Base-by-base conservation (phyloP, 768 basidiomycete genomes). In the Mycena venus region DNA sequence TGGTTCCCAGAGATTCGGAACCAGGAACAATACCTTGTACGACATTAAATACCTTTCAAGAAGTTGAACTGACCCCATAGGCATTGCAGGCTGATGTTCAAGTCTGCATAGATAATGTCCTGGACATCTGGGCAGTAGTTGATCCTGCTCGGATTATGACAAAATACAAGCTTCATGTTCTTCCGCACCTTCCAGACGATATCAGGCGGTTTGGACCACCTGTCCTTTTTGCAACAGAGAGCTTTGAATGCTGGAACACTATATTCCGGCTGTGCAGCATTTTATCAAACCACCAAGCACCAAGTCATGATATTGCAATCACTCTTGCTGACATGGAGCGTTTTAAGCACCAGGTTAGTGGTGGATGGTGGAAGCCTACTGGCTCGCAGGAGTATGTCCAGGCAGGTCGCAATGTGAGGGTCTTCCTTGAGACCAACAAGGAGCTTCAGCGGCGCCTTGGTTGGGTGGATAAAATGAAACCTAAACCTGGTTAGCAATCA, bases 131-230 rank as follows among this genome's bases (percentile, higher is more conserved):
- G 59, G 78, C 78, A 1, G 42, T 11, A 0, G 58, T 82, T 15
- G 84, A 84, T 64, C 80, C 82, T 1, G 11, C 58, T 0, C 69
- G 75, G 2, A 83, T 84, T 21, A 7, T 80, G 14, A 44, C 40
- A 9, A 62, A 62, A 31, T 32, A 29, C 40, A 62, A 62, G 42
- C 31, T 62, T 8, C 40, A 62, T 44, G 40, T 44, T 21, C 38
- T 62, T 2, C 25, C 40, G 2, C 61, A 62, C n/a, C 61, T 62
- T 23, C 38, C 42, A 23, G 61, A 62, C n/a, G 61, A 62, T 62
- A 29, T 62, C 11, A 38, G 27, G 8, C 61, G 61, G 3, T 62
- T 62, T n/a, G 61, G 61, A 8, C 61, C 61, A 19, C 4, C 59
- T 5, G 8, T 27, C 25, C 34, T 61, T 7, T 59, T 12, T 23